Evolutionary conservation across 768 basidiomycete genomes (phyloP).

Genomic region (Leccinum sublutescens): DNA sequence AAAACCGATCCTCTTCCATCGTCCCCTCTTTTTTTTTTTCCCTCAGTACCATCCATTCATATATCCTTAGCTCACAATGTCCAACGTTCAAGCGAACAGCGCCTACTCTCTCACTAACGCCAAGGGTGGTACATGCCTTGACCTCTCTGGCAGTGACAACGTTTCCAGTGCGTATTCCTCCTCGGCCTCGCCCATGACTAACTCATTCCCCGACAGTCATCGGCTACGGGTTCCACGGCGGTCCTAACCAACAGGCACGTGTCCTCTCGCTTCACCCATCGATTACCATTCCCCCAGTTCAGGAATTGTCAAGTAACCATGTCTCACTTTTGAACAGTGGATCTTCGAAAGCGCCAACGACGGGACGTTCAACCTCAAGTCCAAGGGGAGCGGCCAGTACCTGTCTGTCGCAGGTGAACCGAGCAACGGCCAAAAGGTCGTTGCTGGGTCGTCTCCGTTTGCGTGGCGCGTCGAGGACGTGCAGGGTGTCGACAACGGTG

Average conservation of each 20-base stretch:
- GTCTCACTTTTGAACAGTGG: conserved; percentile 42
- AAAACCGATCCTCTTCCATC: neutral
- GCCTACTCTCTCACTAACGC: conserved; percentile 50
- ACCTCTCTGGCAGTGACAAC: conserved; percentile 55
- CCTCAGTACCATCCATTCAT: neutral
- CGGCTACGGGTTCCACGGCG: conserved; percentile 43
- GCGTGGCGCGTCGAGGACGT: conserved; percentile 55
- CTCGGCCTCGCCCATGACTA: neutral
- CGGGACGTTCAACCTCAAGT: conserved; percentile 42
- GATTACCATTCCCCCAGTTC: neutral
- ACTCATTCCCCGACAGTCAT: conserved; percentile 39
- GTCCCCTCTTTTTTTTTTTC: neutral
- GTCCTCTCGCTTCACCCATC: neutral
- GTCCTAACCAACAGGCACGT: conserved; percentile 49
- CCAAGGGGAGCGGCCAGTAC: conserved; percentile 40
- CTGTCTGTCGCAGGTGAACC: conserved; percentile 34
- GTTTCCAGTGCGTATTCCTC: conserved; percentile 37
- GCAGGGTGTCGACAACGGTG: conserved; percentile 31
- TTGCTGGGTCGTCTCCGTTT: conserved; percentile 37
- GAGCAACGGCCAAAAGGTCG: conserved; percentile 39
- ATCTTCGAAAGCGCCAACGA: conserved; percentile 31
- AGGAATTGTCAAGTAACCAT: neutral
- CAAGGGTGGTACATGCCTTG: conserved; percentile 50
- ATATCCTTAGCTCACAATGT: conserved; percentile 11
- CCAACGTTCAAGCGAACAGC: conserved; percentile 32